Evolutionary conservation across 2,329 filamentous ascomycete genomes (phyloP).

Genomic region (Ophiostoma sp.): DNA sequence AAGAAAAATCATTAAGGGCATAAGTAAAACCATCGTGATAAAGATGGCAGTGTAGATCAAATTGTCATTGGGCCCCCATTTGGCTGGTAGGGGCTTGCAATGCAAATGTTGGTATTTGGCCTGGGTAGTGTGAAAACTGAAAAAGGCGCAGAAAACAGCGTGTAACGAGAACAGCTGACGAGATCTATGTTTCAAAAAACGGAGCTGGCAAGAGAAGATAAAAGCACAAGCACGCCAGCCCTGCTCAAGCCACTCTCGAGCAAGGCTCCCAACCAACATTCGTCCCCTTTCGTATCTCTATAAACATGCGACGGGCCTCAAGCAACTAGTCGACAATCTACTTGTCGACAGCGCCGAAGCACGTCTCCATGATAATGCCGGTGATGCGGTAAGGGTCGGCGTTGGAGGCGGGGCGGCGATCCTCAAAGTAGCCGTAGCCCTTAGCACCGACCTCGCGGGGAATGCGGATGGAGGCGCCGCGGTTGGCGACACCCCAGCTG

Average conservation of each 20-base stretch:
- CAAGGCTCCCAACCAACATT: not conserved
- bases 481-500: slow-evolving; percentile 92
- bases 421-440: slow-evolving; percentile 65
- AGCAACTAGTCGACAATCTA: slow-evolving; percentile 8
- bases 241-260: not conserved
- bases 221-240: not conserved
- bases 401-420: slow-evolving; percentile 70
- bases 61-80: slow-evolving; percentile 13
- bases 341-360: slow-evolving; percentile 30
- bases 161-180: slow-evolving; percentile 21
- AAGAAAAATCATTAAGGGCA: not conserved
- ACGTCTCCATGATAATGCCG: slow-evolving; percentile 41
- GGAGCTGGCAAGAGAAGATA: slow-evolving; percentile 3
- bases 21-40: not conserved
- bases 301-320: not conserved
- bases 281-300: slow-evolving; percentile 2
- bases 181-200: slow-evolving; percentile 15
- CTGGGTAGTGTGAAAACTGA: not conserved
- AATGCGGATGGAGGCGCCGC: slow-evolving; percentile 90
- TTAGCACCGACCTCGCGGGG: slow-evolving; percentile 65
- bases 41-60: not conserved
- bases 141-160: slow-evolving; percentile 16
- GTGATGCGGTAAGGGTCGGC: slow-evolving; percentile 74
- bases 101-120: slow-evolving; percentile 18
- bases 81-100: slow-evolving; percentile 17